Conservation (phyloP, 257 asterid genomes). For the Solanum pimpinellifolium region DNA sequence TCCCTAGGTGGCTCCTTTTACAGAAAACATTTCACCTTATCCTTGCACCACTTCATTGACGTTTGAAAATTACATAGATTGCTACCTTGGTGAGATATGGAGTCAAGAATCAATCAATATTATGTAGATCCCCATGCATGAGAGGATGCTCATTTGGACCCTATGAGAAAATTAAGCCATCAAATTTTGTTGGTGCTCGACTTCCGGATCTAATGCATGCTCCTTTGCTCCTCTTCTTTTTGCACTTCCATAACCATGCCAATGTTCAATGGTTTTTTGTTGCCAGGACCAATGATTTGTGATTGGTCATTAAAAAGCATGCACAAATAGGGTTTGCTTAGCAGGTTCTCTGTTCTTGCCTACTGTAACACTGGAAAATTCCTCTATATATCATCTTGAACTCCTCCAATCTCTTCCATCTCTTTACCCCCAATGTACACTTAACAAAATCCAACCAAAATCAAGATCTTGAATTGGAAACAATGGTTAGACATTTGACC, state of each 20-base stretch:
- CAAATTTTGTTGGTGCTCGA: neutral
- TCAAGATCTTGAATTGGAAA: neutral
- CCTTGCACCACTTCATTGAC: neutral
- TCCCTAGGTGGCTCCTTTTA: neutral
- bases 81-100: neutral
- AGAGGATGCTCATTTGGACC: neutral
- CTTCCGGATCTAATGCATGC: neutral
- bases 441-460: neutral
- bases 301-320: neutral
- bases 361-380: neutral
- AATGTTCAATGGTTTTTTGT: neutral
- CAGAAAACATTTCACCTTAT: neutral
- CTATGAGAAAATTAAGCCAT: neutral
- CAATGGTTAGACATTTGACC: neutral
- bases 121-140: neutral
- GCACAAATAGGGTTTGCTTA: neutral
- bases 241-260: neutral
- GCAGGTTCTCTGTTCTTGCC: neutral
- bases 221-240: neutral
- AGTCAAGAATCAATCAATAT: neutral
- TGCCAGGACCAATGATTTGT: neutral
- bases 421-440: neutral
- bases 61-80: neutral
- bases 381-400: neutral
- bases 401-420: neutral